These are phyloP conservation scores for Anthracocystis panici-leucophaei DNA, from an alignment of 1,284 basidiomycete genomes.

Conservation along the genomic window DNA sequence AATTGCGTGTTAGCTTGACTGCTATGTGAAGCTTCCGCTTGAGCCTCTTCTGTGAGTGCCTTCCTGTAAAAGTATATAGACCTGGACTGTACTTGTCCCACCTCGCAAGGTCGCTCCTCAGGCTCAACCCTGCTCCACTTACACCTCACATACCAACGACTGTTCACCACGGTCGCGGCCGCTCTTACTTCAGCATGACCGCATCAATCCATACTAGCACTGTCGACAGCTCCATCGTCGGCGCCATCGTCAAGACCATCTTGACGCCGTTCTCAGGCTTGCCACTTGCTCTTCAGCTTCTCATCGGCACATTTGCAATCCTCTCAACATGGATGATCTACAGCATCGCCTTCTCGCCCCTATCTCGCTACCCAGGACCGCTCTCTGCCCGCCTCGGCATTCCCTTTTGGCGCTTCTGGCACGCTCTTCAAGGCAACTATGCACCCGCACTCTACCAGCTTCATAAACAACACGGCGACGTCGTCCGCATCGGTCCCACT, in stretches of 20 bases:
- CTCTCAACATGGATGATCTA: conserved; percentile 39
- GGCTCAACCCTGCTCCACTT: conserved; percentile 15
- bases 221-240: conserved; percentile 32
- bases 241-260: conserved; percentile 15
- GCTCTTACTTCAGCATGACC: conserved; percentile 12
- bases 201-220: conserved; percentile 6
- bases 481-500: conserved; percentile 60
- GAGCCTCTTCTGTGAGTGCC: not conserved
- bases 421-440: conserved; percentile 46
- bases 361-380: conserved; percentile 51
- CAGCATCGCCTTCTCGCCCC: conserved; percentile 44
- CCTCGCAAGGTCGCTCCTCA: not conserved
- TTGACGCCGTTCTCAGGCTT: conserved; percentile 23
- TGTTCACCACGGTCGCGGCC: conserved; percentile 18
- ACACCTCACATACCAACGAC: not conserved
- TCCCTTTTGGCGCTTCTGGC: conserved; percentile 53
- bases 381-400: conserved; percentile 48
- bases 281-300: conserved; percentile 18
- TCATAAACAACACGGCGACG: conserved; percentile 47
- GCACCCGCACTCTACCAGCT: conserved; percentile 40
- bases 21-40: too few species aligned
- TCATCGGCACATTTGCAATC: conserved; percentile 9
- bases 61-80: conserved; percentile 19
- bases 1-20: too few species aligned
- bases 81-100: not conserved